Evolutionary conservation across 495 filamentous ascomycete genomes (phyloP).

Genomic region (Podospora fimiseda): DNA sequence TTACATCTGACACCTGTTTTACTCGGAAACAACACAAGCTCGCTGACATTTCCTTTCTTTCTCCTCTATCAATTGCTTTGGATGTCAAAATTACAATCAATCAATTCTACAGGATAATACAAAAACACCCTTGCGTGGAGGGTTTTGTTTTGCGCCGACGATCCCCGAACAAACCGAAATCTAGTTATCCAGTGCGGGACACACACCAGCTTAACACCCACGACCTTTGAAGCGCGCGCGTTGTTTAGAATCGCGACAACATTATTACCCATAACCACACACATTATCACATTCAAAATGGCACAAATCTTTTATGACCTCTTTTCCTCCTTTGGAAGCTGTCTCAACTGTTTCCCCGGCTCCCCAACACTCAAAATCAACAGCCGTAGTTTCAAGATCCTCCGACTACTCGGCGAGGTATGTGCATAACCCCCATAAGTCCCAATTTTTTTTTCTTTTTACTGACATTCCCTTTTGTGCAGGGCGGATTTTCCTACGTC

Average conservation of each 20-base stretch:
- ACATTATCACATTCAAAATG: constrained; percentile 43
- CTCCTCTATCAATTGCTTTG: too few species aligned
- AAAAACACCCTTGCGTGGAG: too few species aligned
- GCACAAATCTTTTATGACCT: constrained; percentile 82
- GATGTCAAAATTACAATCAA: too few species aligned
- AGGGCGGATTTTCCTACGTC: constrained; percentile 97
- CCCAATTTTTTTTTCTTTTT: background rate
- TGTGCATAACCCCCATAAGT: too few species aligned
- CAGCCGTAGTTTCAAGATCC: constrained; percentile 87
- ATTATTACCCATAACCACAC: background rate
- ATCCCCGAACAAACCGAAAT: too few species aligned
- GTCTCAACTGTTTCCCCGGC: constrained; percentile 90
- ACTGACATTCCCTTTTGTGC: constrained; percentile 2
- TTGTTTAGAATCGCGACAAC: too few species aligned
- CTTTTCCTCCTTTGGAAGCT: constrained; percentile 84
- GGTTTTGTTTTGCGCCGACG: too few species aligned
- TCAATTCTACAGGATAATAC: too few species aligned
- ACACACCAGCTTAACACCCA: too few species aligned
- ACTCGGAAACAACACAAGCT: background rate
- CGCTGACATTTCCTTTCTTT: too few species aligned
- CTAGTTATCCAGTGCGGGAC: too few species aligned
- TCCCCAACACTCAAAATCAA: constrained; percentile 94
- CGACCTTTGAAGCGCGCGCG: too few species aligned
- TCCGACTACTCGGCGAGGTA: constrained; percentile 86
- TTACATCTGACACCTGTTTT: background rate